Percentiles rank a stretch among this genome's conserved stretches.
phyloP scores from a whole-genome alignment of 73 alveolate genomes.

The Tetrahymena borealis region DNA sequence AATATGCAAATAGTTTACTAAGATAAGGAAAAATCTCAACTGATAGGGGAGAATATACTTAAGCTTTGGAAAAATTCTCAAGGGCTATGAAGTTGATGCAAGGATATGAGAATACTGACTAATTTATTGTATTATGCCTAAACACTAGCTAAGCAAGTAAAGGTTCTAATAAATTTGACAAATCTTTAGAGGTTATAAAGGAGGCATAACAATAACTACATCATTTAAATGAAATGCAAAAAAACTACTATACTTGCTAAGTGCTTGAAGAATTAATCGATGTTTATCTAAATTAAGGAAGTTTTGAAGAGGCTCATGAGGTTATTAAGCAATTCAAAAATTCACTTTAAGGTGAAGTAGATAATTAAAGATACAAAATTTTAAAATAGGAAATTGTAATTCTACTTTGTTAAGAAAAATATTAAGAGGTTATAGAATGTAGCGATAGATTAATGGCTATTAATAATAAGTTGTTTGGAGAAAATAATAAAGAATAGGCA shows the following conservation, averaged over 20 bases:
- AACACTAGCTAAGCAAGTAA: neutral
- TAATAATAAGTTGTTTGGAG: neutral
- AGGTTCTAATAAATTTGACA: neutral
- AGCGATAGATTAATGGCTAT: neutral
- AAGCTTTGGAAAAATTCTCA: neutral
- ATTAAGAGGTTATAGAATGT: neutral
- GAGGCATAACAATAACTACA: neutral
- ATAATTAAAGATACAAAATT: neutral
- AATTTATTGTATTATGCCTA: neutral
- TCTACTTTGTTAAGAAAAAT: neutral
- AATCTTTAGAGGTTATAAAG: neutral
- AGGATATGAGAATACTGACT: neutral
- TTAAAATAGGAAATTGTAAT: neutral
- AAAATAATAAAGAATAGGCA: neutral
- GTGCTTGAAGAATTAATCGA: neutral
- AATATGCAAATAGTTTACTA: neutral
- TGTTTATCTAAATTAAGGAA: neutral
- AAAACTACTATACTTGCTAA: neutral
- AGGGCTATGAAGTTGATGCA: neutral
- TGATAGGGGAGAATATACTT: neutral
- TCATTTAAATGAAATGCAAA: neutral
- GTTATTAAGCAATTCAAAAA: neutral
- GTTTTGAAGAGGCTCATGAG: neutral
- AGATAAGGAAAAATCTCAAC: neutral
- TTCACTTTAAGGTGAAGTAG: neutral